A percentile compares a stretch with the other conserved stretches of the same genome.
Conservation (phyloP, 305 asterid species). For the Fraxinus nigra region DNA sequence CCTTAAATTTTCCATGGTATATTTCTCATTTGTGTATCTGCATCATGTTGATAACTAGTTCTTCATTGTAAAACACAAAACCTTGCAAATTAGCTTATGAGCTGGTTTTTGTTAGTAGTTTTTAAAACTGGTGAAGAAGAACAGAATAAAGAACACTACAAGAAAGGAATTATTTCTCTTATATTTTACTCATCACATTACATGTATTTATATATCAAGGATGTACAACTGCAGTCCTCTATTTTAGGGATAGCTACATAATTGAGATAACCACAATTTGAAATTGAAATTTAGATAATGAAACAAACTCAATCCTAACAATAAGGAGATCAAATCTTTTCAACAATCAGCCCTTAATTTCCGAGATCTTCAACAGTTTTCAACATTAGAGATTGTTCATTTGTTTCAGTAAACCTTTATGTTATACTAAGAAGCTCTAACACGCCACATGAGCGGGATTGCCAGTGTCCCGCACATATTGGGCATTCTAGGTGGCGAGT, state of each 20-base stretch:
- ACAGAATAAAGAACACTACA: too few relatives aligned
- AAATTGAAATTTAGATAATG: too few relatives aligned
- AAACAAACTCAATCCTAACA: not conserved
- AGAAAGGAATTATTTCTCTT: too few relatives aligned
- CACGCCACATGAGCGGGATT: not conserved
- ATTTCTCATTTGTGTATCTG: conserved; percentile 15
- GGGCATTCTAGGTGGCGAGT: not conserved
- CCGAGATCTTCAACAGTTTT: too few relatives aligned
- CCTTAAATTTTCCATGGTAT: conserved; percentile 59
- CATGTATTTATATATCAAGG: too few relatives aligned
- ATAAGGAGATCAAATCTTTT: too few relatives aligned
- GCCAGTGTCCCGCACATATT: not conserved
- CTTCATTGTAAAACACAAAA: conserved; percentile 2
- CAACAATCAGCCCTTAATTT: too few relatives aligned
- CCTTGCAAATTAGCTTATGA: not conserved
- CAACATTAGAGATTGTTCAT: not conserved
- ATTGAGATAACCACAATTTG: too few relatives aligned
- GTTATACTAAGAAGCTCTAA: not conserved
- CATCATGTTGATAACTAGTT: conserved; percentile 10
- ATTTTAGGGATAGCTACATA: too few relatives aligned
- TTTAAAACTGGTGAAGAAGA: not conserved
- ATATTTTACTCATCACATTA: too few relatives aligned
- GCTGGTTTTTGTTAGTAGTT: conserved; percentile 13
- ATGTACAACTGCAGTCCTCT: too few relatives aligned
- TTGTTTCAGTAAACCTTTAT: not conserved